These are phyloP conservation scores for Clavariopsis aquatica DNA, from an alignment of 495 filamentous ascomycete genomes.

Conservation along the genomic window DNA sequence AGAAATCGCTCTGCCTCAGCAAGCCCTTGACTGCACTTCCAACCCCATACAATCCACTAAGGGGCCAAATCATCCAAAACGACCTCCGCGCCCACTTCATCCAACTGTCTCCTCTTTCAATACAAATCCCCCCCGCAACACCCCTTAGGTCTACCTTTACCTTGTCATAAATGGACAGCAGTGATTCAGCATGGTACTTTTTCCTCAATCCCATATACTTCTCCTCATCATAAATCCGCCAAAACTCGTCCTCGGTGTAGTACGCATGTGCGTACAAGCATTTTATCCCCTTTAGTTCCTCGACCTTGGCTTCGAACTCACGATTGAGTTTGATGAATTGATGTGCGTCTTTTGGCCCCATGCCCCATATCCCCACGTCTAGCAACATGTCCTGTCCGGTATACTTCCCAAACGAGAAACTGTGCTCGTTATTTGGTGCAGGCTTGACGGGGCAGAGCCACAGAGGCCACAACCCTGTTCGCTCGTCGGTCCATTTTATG, in stretches of 20 bases:
- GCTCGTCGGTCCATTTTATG: constrained; percentile 49
- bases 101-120: not conserved
- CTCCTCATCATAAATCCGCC: constrained; percentile 53
- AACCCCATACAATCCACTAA: constrained; percentile 27
- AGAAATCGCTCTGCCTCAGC: constrained; percentile 21
- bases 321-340: constrained; percentile 63
- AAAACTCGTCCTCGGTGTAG: constrained; percentile 60
- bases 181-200: constrained; percentile 53
- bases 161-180: constrained; percentile 61
- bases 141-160: constrained; percentile 49
- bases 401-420: constrained; percentile 12
- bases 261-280: constrained; percentile 64
- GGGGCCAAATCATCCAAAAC: constrained; percentile 8
- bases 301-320: constrained; percentile 64
- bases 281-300: constrained; percentile 65
- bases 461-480: constrained; percentile 57
- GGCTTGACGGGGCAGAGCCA: constrained; percentile 59
- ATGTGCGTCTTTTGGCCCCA: constrained; percentile 42
- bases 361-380: constrained; percentile 62
- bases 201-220: constrained; percentile 54
- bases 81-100: constrained; percentile 2
- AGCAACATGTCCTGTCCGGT: constrained; percentile 46
- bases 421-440: not conserved
- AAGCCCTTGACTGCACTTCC: constrained; percentile 26
- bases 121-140: not conserved